Percentiles rank a stretch among this genome's conserved stretches.
phyloP scores from a whole-genome alignment of 495 filamentous ascomycete species.

The Aspergillus heteromorphus region DNA sequence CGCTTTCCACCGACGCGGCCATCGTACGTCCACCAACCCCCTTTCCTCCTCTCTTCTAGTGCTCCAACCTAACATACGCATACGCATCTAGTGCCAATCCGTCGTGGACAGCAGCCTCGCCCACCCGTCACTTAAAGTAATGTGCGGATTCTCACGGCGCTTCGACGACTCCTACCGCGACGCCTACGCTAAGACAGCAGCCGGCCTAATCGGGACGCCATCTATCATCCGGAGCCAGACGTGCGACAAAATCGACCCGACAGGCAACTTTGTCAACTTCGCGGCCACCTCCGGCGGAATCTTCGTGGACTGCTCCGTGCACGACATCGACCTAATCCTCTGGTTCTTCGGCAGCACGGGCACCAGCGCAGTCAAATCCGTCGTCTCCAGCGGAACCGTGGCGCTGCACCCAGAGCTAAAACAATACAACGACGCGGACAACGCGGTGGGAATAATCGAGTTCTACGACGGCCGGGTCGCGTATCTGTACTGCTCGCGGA shows the following conservation, averaged over 20 bases:
- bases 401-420: conserved; percentile 49
- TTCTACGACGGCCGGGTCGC: conserved; percentile 54
- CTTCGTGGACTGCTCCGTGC: conserved; percentile 52
- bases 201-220: conserved; percentile 45
- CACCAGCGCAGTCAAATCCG: conserved; percentile 32
- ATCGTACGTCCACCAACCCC: conserved; percentile 43
- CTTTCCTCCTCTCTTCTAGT: background rate
- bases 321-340: conserved; percentile 52
- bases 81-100: conserved; percentile 33
- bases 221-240: conserved; percentile 50
- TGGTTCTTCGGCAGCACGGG: conserved; percentile 46
- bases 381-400: conserved; percentile 44
- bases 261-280: conserved; percentile 50
- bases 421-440: conserved; percentile 50
- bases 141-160: conserved; percentile 53
- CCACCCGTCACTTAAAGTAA: conserved; percentile 48
- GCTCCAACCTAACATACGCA: background rate
- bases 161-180: conserved; percentile 52
- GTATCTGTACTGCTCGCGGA: conserved; percentile 51
- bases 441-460: conserved; percentile 54
- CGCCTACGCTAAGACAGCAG: conserved; percentile 38
- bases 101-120: conserved; percentile 43
- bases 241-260: conserved; percentile 50
- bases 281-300: conserved; percentile 52
- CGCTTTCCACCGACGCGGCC: conserved; percentile 41